Evolutionary conservation across 805 yeast genomes (phyloP).

Genomic region (Sporopachydermia lactativora): DNA sequence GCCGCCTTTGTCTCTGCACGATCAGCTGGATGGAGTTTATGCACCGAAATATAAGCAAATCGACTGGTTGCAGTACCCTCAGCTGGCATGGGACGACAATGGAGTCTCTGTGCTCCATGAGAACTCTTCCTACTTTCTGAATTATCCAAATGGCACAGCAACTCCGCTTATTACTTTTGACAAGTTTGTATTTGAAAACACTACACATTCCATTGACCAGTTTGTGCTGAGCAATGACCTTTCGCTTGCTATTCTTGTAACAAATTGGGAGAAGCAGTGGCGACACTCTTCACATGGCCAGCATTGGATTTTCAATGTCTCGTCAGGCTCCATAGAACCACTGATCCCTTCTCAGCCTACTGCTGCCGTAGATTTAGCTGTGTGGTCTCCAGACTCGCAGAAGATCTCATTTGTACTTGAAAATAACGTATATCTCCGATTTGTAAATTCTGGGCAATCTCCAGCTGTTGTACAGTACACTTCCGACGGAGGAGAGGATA

Average conservation of each 20-base stretch:
- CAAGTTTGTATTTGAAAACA: slow-evolving; percentile 29
- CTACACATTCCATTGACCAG: slow-evolving; percentile 24
- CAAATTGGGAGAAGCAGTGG: slow-evolving; percentile 39
- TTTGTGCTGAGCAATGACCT: slow-evolving; percentile 31
- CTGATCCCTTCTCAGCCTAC: slow-evolving; percentile 2
- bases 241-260: slow-evolving; percentile 36
- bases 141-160: neutral
- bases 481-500: slow-evolving; percentile 48
- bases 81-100: neutral
- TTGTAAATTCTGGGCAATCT: slow-evolving; percentile 21
- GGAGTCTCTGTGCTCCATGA: neutral
- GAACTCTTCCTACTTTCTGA: neutral
- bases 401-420: slow-evolving; percentile 52
- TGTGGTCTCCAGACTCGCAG: slow-evolving; percentile 64
- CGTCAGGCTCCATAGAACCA: slow-evolving; percentile 15
- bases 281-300: slow-evolving; percentile 53
- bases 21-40: neutral
- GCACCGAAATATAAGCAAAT: neutral
- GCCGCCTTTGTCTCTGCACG: too few relatives aligned
- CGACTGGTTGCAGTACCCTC: neutral
- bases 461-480: slow-evolving; percentile 36
- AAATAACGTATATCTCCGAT: slow-evolving; percentile 52
- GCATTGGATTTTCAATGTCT: slow-evolving; percentile 48
- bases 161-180: slow-evolving; percentile 7
- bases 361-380: slow-evolving; percentile 34